Conservation (phyloP, 2,329 filamentous ascomycete species). For the Beauveria sp. region DNA sequence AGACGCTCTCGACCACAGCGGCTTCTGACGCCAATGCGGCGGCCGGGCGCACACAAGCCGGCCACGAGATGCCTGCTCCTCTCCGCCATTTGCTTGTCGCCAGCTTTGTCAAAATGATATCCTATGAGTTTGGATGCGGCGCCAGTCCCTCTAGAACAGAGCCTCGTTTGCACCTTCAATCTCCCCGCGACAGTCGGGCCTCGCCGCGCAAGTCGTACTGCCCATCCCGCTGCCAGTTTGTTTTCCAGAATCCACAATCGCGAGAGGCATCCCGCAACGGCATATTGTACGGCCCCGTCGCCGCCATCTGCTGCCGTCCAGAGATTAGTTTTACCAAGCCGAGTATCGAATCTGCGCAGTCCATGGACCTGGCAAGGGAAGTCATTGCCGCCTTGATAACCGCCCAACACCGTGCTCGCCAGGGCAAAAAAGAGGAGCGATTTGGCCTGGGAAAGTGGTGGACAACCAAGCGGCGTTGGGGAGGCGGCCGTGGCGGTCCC, state of each 20-base stretch:
- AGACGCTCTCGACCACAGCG: slow-evolving; percentile 1
- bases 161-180: slow-evolving; percentile 49
- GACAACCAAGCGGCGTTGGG: slow-evolving; percentile 54
- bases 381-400: slow-evolving; percentile 53
- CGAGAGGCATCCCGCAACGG: slow-evolving; percentile 53
- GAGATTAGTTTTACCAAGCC: slow-evolving; percentile 41
- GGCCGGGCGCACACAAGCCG: slow-evolving; percentile 37
- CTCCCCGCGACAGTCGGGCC: slow-evolving; percentile 23
- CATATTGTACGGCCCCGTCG: slow-evolving; percentile 54
- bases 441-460: slow-evolving; percentile 56
- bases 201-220: slow-evolving; percentile 44
- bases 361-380: slow-evolving; percentile 55
- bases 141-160: slow-evolving; percentile 49
- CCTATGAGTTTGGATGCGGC: slow-evolving; percentile 60
- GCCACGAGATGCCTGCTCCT: slow-evolving; percentile 50
- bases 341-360: slow-evolving; percentile 45
- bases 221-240: slow-evolving; percentile 50
- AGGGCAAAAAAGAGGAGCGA: slow-evolving; percentile 47
- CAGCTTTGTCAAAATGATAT: slow-evolving; percentile 55
- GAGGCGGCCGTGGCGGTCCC: slow-evolving; percentile 53
- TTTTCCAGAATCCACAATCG: slow-evolving; percentile 53
- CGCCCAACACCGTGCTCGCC: slow-evolving; percentile 55
- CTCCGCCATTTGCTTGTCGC: slow-evolving; percentile 49
- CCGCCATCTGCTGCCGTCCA: slow-evolving; percentile 50
- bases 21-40: slow-evolving; percentile 13